Evolutionary conservation across 2,329 filamentous ascomycete species (phyloP).

Genomic region (Fusarium xylarioides): DNA sequence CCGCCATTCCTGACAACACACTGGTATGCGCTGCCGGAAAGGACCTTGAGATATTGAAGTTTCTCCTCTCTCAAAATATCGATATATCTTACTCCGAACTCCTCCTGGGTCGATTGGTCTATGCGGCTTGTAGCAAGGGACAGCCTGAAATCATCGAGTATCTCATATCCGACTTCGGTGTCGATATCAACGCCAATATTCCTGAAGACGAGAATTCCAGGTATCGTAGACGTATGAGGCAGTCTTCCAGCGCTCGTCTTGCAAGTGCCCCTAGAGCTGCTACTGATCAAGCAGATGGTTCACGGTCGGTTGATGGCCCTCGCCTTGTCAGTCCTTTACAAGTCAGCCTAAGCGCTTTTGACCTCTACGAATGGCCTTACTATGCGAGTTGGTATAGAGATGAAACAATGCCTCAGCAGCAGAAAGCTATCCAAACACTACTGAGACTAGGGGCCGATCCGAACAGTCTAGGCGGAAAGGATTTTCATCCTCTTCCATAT

Average conservation of each 20-base stretch:
- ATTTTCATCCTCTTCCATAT: neutral
- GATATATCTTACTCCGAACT: fast-evolving
- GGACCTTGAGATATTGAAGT: neutral
- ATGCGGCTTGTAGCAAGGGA: neutral
- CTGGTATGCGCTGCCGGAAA: neutral
- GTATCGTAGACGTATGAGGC: neutral
- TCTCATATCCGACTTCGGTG: neutral
- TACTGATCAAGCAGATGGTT: neutral
- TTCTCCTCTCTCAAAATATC: neutral
- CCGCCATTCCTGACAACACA: neutral
- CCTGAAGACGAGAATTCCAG: neutral
- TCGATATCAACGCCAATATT: neutral
- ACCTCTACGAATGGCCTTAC: neutral
- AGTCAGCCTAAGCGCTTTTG: neutral
- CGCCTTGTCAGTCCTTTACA: neutral
- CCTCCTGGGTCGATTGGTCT: neutral
- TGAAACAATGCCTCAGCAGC: neutral
- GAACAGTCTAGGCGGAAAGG: neutral
- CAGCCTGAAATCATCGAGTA: neutral
- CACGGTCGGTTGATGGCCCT: fast-evolving
- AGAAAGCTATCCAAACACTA: neutral
- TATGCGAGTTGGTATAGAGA: neutral
- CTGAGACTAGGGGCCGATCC: conserved; percentile 1
- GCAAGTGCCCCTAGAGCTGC: too few species aligned
- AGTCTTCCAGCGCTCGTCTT: too few species aligned